Evolutionary conservation across 176 grass and related monocot species (phyloP).

Genomic region (Bolboschoenus planiculmis): DNA sequence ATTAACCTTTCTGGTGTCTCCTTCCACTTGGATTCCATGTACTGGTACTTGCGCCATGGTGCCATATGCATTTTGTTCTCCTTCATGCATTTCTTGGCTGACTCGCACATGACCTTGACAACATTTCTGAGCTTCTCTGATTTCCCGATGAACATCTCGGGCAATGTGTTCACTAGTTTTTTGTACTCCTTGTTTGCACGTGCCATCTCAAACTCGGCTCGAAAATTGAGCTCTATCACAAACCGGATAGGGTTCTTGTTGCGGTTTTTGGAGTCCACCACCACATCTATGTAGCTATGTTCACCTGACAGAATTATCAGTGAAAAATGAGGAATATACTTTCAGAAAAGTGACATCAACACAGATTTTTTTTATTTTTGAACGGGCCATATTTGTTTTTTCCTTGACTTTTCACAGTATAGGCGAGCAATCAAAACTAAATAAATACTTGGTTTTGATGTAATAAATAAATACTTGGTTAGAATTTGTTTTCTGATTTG

Average conservation of each 20-base stretch:
- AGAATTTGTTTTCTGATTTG: constrained; percentile 4
- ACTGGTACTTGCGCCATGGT: constrained; percentile 74
- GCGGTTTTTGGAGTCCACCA: constrained; percentile 36
- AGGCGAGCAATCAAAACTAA: background rate
- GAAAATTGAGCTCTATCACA: constrained; percentile 52
- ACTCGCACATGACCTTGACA: constrained; percentile 44
- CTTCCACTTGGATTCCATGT: constrained; percentile 93
- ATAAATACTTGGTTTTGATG: background rate
- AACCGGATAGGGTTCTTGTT: constrained; percentile 41
- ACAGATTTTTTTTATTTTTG: background rate
- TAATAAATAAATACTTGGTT: background rate
- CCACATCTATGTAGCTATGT: constrained; percentile 52
- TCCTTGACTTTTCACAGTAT: background rate
- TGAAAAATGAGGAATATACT: background rate
- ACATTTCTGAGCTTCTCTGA: constrained; percentile 44
- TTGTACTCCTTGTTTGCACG: constrained; percentile 43
- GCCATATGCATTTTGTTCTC: constrained; percentile 80
- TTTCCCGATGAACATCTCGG: constrained; percentile 56
- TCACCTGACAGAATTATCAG: constrained; percentile 32
- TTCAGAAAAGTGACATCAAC: background rate
- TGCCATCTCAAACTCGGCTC: constrained; percentile 60
- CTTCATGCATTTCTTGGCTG: constrained; percentile 68
- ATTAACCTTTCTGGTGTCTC: constrained; percentile 37
- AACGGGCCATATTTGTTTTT: background rate
- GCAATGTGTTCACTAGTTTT: constrained; percentile 43